Evolutionary conservation across 73 alveolate genomes (phyloP).

Genomic region (Urostyla sp.): DNA sequence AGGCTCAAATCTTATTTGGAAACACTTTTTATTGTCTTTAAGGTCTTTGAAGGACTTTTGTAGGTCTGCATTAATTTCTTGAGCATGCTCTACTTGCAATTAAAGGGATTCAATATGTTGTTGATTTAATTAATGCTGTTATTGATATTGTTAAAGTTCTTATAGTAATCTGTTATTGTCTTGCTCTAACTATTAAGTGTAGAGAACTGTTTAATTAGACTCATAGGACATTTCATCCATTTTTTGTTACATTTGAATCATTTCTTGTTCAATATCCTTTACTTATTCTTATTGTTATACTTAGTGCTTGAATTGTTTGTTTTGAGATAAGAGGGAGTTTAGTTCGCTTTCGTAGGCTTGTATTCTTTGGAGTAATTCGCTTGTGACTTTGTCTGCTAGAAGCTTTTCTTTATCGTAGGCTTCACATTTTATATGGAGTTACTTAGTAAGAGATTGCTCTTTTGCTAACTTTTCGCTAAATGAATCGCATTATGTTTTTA

Average conservation of each 20-base stretch:
- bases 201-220: not conserved
- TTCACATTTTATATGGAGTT: not conserved
- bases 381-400: constrained; percentile 48
- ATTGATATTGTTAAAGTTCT: not conserved
- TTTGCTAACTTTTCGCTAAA: not conserved
- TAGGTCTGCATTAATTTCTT: not conserved
- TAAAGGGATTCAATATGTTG: not conserved
- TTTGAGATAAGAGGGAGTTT: not conserved
- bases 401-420: not conserved
- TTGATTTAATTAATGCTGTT: not conserved
- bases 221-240: constrained; percentile 11
- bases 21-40: not conserved
- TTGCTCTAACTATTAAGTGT: not conserved
- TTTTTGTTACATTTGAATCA: constrained; percentile 19
- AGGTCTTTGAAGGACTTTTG: constrained; percentile 5
- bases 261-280: constrained; percentile 16
- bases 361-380: constrained; percentile 19
- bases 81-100: not conserved
- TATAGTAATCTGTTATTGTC: not conserved
- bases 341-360: constrained; percentile 20
- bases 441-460: not conserved
- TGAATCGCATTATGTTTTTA: not conserved
- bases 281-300: not conserved
- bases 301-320: not conserved
- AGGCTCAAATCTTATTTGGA: not conserved